Percentiles rank a stretch among this genome's conserved stretches.
Evolutionary conservation across 176 grass and related monocot species (phyloP).

Genomic region (Aegilops longissima): DNA sequence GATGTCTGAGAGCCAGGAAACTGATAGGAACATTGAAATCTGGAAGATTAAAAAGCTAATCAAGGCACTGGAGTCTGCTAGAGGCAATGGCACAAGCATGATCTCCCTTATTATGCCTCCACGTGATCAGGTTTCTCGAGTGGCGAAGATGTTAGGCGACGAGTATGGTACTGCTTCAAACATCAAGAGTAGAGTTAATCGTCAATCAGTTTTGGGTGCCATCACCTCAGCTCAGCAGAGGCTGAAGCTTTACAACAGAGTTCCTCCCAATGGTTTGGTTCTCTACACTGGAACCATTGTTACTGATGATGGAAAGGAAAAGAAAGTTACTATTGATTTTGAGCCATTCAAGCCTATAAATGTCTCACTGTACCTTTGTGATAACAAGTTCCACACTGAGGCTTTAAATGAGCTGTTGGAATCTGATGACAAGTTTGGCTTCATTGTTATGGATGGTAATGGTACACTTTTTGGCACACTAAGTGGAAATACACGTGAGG

Average conservation of each 20-base stretch:
- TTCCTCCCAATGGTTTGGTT: constrained; percentile 57
- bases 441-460: constrained; percentile 64
- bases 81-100: constrained; percentile 63
- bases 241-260: constrained; percentile 57
- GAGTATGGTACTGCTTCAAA: constrained; percentile 61
- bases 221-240: constrained; percentile 61
- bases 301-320: constrained; percentile 61
- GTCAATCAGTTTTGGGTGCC: constrained; percentile 52
- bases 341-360: constrained; percentile 63
- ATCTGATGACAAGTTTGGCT: constrained; percentile 57
- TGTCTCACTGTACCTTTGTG: constrained; percentile 51
- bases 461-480: constrained; percentile 60
- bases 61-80: constrained; percentile 54
- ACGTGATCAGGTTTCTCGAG: constrained; percentile 46
- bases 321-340: constrained; percentile 61
- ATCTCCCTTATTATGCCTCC: constrained; percentile 64
- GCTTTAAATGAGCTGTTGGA: constrained; percentile 54
- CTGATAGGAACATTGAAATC: constrained; percentile 59
- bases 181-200: constrained; percentile 60
- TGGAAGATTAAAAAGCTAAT: constrained; percentile 67
- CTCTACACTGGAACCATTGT: constrained; percentile 62
- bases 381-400: constrained; percentile 59
- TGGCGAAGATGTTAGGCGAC: constrained; percentile 63
- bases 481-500: constrained; percentile 55
- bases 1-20: constrained; percentile 55